These are phyloP conservation scores for Agroathelia rolfsii DNA, from an alignment of 1,284 basidiomycete genomes.

Conservation along the genomic window DNA sequence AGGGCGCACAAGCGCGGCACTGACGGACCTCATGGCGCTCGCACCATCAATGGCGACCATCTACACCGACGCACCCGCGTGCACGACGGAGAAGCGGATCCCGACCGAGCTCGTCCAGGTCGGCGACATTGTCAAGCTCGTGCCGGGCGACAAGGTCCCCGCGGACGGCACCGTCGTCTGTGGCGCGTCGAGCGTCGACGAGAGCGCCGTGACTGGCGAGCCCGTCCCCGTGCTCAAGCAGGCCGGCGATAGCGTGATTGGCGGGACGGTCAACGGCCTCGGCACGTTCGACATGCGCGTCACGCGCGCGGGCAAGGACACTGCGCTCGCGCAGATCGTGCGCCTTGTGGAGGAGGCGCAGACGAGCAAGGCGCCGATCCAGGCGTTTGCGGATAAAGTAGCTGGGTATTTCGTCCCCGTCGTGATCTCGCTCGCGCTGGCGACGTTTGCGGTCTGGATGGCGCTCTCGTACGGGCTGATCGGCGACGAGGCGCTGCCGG, in stretches of 20 bases:
- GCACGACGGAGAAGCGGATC: slow-evolving; percentile 81
- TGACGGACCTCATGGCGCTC: slow-evolving; percentile 93
- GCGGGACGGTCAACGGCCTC: slow-evolving; percentile 93
- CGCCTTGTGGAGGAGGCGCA: slow-evolving; percentile 96
- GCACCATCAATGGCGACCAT: slow-evolving; percentile 93
- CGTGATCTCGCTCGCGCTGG: slow-evolving; percentile 73
- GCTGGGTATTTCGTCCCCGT: slow-evolving; percentile 94
- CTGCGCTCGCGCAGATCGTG: slow-evolving; percentile 93
- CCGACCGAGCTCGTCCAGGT: slow-evolving; percentile 93
- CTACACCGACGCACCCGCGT: slow-evolving; percentile 73
- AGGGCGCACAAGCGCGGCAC: slow-evolving; percentile 91
- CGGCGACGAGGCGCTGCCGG: slow-evolving; percentile 56
- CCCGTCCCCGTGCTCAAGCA: slow-evolving; percentile 85
- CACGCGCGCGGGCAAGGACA: slow-evolving; percentile 92
- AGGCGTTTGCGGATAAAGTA: slow-evolving; percentile 90
- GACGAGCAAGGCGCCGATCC: slow-evolving; percentile 96
- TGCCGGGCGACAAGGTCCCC: slow-evolving; percentile 94
- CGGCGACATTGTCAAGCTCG: slow-evolving; percentile 88
- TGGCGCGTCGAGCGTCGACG: slow-evolving; percentile 86
- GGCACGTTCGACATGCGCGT: slow-evolving; percentile 96
- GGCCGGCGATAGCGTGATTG: slow-evolving; percentile 79
- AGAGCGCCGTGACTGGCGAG: slow-evolving; percentile 97
- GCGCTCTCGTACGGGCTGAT: slow-evolving; percentile 62
- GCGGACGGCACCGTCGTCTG: slow-evolving; percentile 88
- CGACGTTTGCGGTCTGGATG: slow-evolving; percentile 87